Percentiles rank a stretch among this genome's conserved stretches.
Evolutionary conservation across 441 rosid species (phyloP).

Genomic region (Euphorbia celastroides): DNA sequence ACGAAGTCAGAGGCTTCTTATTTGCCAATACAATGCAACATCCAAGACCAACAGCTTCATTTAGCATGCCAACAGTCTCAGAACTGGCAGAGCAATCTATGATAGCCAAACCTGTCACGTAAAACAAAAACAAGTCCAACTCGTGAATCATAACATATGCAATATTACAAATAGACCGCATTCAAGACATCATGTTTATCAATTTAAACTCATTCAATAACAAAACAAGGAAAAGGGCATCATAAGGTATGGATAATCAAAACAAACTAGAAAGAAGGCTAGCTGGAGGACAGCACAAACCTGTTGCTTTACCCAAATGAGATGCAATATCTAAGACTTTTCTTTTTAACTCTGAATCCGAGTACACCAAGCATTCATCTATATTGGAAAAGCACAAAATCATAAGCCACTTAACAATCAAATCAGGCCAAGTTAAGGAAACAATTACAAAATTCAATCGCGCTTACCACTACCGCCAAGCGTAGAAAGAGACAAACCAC

Average conservation of each 20-base stretch:
- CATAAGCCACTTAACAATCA: background rate
- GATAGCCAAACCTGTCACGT: slow-evolving; percentile 54
- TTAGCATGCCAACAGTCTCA: slow-evolving; percentile 49
- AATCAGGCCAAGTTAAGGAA: background rate
- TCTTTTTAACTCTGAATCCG: slow-evolving; percentile 30
- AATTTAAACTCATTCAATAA: too few species aligned
- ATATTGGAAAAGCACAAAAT: slow-evolving; percentile 1
- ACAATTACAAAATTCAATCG: slow-evolving; percentile 8
- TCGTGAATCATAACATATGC: background rate
- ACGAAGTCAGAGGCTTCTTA: slow-evolving; percentile 86
- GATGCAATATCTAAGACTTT: slow-evolving; percentile 44
- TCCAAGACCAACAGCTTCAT: slow-evolving; percentile 50
- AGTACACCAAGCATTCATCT: slow-evolving; percentile 42
- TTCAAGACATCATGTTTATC: slow-evolving; percentile 3
- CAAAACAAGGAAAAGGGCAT: too few species aligned
- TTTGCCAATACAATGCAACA: slow-evolving; percentile 82
- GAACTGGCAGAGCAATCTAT: slow-evolving; percentile 86
- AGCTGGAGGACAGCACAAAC: slow-evolving; percentile 27
- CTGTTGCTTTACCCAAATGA: slow-evolving; percentile 65
- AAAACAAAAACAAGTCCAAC: slow-evolving; percentile 14
- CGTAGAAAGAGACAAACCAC: slow-evolving; percentile 43
- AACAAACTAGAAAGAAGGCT: background rate
- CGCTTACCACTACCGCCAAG: slow-evolving; percentile 39
- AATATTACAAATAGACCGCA: too few species aligned
- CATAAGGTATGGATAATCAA: background rate